Conservation (phyloP, 495 filamentous ascomycete species). For the Letharia lupina region DNA sequence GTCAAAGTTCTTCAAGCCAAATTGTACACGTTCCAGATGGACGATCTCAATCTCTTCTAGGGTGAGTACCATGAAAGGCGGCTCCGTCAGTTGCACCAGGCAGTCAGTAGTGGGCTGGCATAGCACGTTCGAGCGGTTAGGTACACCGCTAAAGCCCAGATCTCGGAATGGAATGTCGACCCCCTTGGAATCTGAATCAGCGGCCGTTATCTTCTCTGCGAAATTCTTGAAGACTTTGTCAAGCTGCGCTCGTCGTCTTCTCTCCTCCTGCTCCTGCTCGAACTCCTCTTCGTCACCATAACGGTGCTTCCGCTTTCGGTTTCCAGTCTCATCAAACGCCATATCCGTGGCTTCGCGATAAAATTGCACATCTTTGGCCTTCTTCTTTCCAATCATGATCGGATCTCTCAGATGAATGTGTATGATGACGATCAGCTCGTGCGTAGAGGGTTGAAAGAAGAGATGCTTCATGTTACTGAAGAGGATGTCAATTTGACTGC, state of each 20-base stretch:
- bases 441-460: slow-evolving; percentile 95
- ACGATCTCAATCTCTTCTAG: slow-evolving; percentile 94
- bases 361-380: slow-evolving; percentile 98
- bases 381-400: slow-evolving; percentile 97
- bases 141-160: slow-evolving; percentile 93
- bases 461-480: slow-evolving; percentile 98
- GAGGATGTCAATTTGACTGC: slow-evolving; percentile 65
- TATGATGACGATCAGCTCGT: slow-evolving; percentile 95
- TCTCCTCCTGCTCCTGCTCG: slow-evolving; percentile 95
- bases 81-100: slow-evolving; percentile 94
- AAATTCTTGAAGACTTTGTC: slow-evolving; percentile 94
- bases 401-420: slow-evolving; percentile 96
- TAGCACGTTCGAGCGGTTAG: slow-evolving; percentile 86
- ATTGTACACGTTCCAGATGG: slow-evolving; percentile 93
- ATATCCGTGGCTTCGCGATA: slow-evolving; percentile 97
- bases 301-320: slow-evolving; percentile 93
- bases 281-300: slow-evolving; percentile 99
- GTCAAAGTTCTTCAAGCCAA: slow-evolving; percentile 98
- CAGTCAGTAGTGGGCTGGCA: slow-evolving; percentile 96
- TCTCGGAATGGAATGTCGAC: slow-evolving; percentile 95
- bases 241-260: slow-evolving; percentile 77
- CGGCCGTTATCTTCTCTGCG: slow-evolving; percentile 94
- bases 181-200: slow-evolving; percentile 68
- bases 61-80: slow-evolving; percentile 90
- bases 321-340: slow-evolving; percentile 97